Base-by-base conservation (phyloP, 177 flowering plant genomes). In the Vitis hybrid region DNA sequence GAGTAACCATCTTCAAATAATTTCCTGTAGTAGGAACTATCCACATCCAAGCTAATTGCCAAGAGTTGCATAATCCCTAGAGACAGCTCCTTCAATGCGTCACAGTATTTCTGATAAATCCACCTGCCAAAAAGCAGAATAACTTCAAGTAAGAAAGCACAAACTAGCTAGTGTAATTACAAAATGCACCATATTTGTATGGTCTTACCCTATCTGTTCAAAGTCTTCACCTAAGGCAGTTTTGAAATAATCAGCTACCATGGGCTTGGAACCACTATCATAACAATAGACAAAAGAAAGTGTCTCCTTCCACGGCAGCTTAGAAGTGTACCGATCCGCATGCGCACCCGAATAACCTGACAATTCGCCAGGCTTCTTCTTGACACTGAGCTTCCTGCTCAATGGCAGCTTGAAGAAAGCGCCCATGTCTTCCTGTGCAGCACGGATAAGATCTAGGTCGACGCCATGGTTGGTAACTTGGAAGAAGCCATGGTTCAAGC, bases 291-390 rank as follows among this genome's bases (percentile, higher is more conserved):
- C 65, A 63, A 84, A 82, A 1, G 89, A 80, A 22, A 86, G 72
- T 1, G 87, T 86, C 76, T 86, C 89, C 71, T 86, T 86, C 89
- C 89, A 86, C 6, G 89, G 87, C 66, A 86, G 50, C 69, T 82
- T 79, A 2, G 80, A 65, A 1, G 83, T 65, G 19, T 29, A 80
- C 2, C 89, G 62, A 33, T 73, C 79, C 0, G 84, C 64, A 57
- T 76, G 81, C 48, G 78, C 80, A n/a, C 81, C 78, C 4, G 86
- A 74, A 51, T 85, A 85, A 3, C 89, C 89, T 3, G 70, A 69
- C 7, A 69, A 16, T 9, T 15, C 49, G 1, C 84, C 89, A 1
- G 73, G 68, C 51, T 78, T 77, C 57, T 74, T 69, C 15, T 56
- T 51, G 8, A 58, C 65, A 1, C 59, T 55, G 14, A 66, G 63